Conservation (phyloP, 345 rosid genomes). For the Rhizophora mangle region DNA sequence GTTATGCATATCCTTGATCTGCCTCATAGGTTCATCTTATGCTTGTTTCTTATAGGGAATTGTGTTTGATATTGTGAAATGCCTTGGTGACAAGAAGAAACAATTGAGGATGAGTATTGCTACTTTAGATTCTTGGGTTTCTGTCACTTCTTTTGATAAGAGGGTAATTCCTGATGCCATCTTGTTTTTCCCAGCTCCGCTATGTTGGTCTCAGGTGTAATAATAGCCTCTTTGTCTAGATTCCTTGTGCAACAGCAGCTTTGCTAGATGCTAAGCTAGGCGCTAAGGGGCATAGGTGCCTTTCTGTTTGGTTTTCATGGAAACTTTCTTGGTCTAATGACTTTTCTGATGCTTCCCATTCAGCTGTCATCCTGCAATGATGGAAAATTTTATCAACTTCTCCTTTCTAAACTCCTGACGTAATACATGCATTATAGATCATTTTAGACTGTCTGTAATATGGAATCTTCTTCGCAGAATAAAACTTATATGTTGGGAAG, state of each 20-base stretch:
- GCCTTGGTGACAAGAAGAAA: too few species aligned
- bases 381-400: constrained; percentile 33
- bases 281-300: constrained; percentile 95
- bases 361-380: constrained; percentile 73
- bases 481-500: too few species aligned
- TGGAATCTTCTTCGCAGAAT: too few species aligned
- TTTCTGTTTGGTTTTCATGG: constrained; percentile 92
- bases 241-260: constrained; percentile 47
- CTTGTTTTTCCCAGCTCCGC: constrained; percentile 9
- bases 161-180: constrained; percentile 44
- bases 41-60: too few species aligned
- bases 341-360: constrained; percentile 75
- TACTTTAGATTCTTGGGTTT: constrained; percentile 10
- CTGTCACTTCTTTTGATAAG: constrained; percentile 92
- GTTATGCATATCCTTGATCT: too few species aligned
- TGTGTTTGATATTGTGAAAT: too few species aligned
- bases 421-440: too few species aligned
- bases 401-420: not conserved
- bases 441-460: too few species aligned
- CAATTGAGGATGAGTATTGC: not conserved
- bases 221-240: constrained; percentile 43
- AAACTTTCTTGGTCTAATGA: constrained; percentile 69
- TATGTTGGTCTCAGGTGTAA: constrained; percentile 1
- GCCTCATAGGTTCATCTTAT: too few species aligned
- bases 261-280: constrained; percentile 84